A percentile compares a stretch with the other conserved stretches of the same genome.
phyloP scores from a whole-genome alignment of 139 green algal genomes.

The Picochlorum sp. region DNA sequence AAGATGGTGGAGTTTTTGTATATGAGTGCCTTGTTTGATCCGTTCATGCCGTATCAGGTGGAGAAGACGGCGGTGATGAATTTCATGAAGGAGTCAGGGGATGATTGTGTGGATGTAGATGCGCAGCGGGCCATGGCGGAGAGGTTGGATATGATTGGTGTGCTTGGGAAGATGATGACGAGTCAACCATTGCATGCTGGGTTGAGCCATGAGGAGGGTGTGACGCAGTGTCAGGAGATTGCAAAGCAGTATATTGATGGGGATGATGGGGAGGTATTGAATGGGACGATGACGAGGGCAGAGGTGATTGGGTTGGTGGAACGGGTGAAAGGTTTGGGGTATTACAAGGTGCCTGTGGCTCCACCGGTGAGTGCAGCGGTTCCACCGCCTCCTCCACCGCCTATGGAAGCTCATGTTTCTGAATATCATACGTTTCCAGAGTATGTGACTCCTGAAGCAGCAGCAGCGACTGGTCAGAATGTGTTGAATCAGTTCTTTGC shows the following conservation, averaged over 20 bases:
- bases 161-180: conserved; percentile 15
- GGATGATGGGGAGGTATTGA: background rate
- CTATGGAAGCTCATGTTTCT: background rate
- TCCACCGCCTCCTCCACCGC: background rate
- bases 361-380: background rate
- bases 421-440: conserved; percentile 3
- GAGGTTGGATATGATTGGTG: conserved; percentile 10
- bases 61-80: conserved; percentile 2
- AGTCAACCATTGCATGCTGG: conserved; percentile 2
- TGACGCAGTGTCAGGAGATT: conserved; percentile 25
- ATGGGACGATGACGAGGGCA: background rate
- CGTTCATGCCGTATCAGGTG: conserved; percentile 13
- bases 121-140: conserved; percentile 6
- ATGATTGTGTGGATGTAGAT: background rate
- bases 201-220: conserved; percentile 17
- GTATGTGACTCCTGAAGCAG: conserved; percentile 8
- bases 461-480: conserved; percentile 20
- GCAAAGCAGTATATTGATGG: background rate
- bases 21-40: conserved; percentile 12
- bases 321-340: background rate
- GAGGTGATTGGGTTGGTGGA: background rate
- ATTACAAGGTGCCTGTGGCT: background rate
- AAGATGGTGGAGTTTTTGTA: conserved; percentile 18
- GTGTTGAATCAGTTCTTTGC: conserved; percentile 21
- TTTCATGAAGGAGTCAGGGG: conserved; percentile 2